Base-by-base conservation (phyloP, 305 asterid species). In the Coffea humblotiana region DNA sequence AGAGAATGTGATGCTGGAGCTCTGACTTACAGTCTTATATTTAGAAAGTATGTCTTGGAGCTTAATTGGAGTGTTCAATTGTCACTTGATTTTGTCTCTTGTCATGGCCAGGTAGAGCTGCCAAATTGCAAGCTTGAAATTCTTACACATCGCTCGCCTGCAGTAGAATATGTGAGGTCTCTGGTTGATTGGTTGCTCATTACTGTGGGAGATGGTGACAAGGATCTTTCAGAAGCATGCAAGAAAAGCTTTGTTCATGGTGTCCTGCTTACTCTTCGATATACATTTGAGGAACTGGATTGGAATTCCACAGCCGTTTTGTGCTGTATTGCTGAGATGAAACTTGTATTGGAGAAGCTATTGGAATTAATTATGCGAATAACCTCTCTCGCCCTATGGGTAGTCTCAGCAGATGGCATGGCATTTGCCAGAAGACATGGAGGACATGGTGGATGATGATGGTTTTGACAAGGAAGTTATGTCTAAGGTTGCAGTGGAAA, bases 1-100 rank as follows among this genome's bases (percentile, higher is more conserved):
- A 87, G 99, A 83, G 99, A 96, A 90, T 89, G 97, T 89, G 99
- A 96, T 87, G 99, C 99, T 82, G 99, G 99, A 74, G 98, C 99
- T 82, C 92, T 96, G 82, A 89, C 96, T 72, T 94, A 71, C 92
- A n/a, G 97, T 63, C 97, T 96, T 83, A 83, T 96, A 74, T 96
- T 96, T 73, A 88, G 97, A 84, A 96, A 96, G 89, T 96, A 92
- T 86, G 99, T 92, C 58, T 54, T 92, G 82, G 97, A 92, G 82
- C 95, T 90, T 67, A 80, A 96, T 71, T 94, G 98, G 98, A 84
- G 85, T 58, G 86, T 94, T 77, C 84, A 79, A 79, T 88, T 90
- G 78, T 89, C 97, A 64, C 77, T 84, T 83, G 83, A 90, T 82
- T 77, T 29, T 77, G 95, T 91, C 76, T 84, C 90, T 63, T 79